Evolutionary conservation across 805 yeast species (phyloP), one percentile per base, ranked within the genome.

Genomic region (Debaryomyces maramus): DNA sequence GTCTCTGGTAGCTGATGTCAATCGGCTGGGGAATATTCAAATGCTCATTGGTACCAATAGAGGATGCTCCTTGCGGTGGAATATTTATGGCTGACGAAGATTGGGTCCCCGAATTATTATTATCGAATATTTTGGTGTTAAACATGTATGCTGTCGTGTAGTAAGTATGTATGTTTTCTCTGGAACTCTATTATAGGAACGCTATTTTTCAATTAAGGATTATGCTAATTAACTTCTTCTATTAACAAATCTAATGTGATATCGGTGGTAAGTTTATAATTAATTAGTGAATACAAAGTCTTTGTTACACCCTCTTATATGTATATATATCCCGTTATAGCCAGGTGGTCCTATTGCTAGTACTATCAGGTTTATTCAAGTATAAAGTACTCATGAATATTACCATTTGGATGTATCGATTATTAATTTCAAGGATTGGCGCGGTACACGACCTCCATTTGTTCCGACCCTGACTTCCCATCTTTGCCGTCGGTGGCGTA

Each of bases 121-220:
- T 62, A 33, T 69, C 75, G 50, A 70, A 70, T 32, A 70, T 70
- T 44, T 61, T 56, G 33, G 74, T 68, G 47, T 70, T 70, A 42
- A 70, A 70, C 75, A 70, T 70, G 16, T 33, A 20, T 21, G 15
- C 18, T 6, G 6, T 28, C 14, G 21, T n/a, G n/a, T n/a, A n/a
- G n/a, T n/a, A n/a, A n/a, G n/a, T n/a, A n/a, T n/a, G n/a, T n/a
- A n/a, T n/a, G n/a, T n/a, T n/a, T n/a, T n/a, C n/a, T n/a, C n/a
- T n/a, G n/a, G n/a, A n/a, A n/a, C n/a, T n/a, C n/a, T n/a, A n/a
- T n/a, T n/a, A n/a, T n/a, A n/a, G n/a, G n/a, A 26, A 36, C 14
- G 14, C 24, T 11, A 34, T 20, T n/a, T 36, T 27, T 16, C 31
- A 16, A 22, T 24, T 24, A 24, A 15, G 28, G 28, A 24, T 24